Percentiles rank a stretch among this genome's conserved stretches.
phyloP scores from a whole-genome alignment of 345 rosid genomes.

The Gossypium anomalum region DNA sequence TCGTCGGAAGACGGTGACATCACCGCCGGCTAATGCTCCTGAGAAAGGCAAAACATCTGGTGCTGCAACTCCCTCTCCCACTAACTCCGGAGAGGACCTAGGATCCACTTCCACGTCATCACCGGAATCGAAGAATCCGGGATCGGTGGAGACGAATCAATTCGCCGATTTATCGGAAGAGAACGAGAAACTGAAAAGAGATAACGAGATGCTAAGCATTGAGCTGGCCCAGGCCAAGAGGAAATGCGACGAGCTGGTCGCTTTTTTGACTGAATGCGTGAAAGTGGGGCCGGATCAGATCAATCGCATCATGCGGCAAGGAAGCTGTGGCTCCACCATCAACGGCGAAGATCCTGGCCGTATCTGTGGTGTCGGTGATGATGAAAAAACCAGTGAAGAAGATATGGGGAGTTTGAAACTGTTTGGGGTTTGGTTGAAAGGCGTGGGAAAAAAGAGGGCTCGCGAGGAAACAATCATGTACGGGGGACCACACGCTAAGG shows the following conservation, averaged over 20 bases:
- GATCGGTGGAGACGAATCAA: slow-evolving; percentile 50
- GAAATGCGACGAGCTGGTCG: slow-evolving; percentile 63
- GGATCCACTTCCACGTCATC: slow-evolving; percentile 74
- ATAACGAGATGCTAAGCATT: slow-evolving; percentile 59
- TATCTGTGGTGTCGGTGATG: slow-evolving; percentile 5
- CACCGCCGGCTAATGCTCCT: slow-evolving; percentile 15
- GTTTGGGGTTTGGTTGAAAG: slow-evolving; percentile 81
- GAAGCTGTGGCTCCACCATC: slow-evolving; percentile 20
- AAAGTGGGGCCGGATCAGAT: slow-evolving; percentile 75
- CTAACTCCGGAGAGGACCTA: slow-evolving; percentile 70
- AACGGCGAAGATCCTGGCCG: slow-evolving; percentile 22
- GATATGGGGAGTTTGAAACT: slow-evolving; percentile 54
- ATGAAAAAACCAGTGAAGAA: slow-evolving; percentile 16
- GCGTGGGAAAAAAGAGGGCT: slow-evolving; percentile 49
- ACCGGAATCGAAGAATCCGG: slow-evolving; percentile 68
- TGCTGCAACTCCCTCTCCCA: slow-evolving; percentile 29
- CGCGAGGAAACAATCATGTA: slow-evolving; percentile 54
- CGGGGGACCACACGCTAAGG: slow-evolving; percentile 49
- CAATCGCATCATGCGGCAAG: slow-evolving; percentile 50
- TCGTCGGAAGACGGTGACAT: slow-evolving; percentile 47
- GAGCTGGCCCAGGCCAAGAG: slow-evolving; percentile 78
- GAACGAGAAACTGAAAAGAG: slow-evolving; percentile 76
- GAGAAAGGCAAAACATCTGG: slow-evolving; percentile 30
- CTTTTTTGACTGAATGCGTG: slow-evolving; percentile 49
- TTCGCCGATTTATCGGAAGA: slow-evolving; percentile 61